phyloP scores from a whole-genome alignment of 371 early-diverging fungal genomes.

The Mortierella sp. region DNA sequence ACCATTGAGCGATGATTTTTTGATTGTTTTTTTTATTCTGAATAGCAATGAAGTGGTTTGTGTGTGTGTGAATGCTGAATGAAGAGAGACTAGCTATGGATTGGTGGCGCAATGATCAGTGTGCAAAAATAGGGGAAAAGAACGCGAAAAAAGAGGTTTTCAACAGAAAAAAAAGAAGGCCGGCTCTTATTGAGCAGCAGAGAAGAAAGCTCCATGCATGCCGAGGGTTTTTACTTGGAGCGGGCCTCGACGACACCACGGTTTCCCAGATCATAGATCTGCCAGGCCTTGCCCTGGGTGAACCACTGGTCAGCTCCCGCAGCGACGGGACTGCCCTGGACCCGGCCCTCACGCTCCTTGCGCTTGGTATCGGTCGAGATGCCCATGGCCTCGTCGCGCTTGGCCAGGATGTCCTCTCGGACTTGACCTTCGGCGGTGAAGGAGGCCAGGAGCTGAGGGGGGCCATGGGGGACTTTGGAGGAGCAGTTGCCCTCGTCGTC shows the following conservation, averaged over 20 bases:
- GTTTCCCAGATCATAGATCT: conserved; percentile 22
- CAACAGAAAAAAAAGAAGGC: background rate
- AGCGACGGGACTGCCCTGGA: conserved; percentile 17
- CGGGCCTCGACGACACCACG: conserved; percentile 8
- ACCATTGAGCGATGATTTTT: background rate
- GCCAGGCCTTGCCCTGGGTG: conserved; percentile 27
- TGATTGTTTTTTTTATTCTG: background rate
- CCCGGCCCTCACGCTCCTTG: conserved; percentile 20
- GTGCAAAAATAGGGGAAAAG: background rate
- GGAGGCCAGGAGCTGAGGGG: conserved; percentile 43
- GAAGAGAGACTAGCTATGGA: background rate
- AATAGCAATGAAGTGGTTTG: background rate
- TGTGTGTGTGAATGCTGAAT: background rate
- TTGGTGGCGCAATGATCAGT: background rate
- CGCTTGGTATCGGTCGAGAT: conserved; percentile 39
- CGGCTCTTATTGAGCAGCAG: background rate
- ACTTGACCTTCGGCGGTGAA: conserved; percentile 47
- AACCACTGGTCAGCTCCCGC: conserved; percentile 45
- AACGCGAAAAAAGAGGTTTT: too few species aligned
- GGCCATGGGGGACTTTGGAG: conserved; percentile 25
- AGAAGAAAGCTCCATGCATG: too few species aligned
- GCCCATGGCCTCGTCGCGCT: conserved; percentile 31
- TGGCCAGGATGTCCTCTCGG: conserved; percentile 9
- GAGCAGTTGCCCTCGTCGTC: conserved; percentile 43
- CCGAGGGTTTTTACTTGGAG: background rate